Conservation (phyloP, 148 eudicot species). For the Rheum nobile region DNA sequence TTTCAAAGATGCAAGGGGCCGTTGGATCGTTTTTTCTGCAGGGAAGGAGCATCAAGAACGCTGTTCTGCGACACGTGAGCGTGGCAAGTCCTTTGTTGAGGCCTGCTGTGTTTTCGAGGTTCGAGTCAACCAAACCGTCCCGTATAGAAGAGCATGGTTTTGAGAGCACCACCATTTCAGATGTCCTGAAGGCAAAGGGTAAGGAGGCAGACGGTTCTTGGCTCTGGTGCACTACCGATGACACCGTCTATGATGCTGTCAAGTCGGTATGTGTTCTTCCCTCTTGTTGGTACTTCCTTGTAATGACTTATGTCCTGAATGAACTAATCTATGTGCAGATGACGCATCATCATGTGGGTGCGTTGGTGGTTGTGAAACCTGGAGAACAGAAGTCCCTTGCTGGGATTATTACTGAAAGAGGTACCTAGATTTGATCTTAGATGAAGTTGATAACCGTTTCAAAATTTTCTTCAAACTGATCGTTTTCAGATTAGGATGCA, state of each 20-base stretch:
- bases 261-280: constrained; percentile 53
- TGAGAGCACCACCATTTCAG: constrained; percentile 89
- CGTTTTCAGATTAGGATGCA: background rate
- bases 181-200: constrained; percentile 72
- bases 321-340: constrained; percentile 33
- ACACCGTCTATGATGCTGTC: constrained; percentile 92
- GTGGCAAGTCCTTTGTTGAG: constrained; percentile 45
- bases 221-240: constrained; percentile 97
- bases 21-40: constrained; percentile 42
- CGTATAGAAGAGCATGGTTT: constrained; percentile 88
- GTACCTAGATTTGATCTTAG: constrained; percentile 16
- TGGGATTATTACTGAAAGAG: constrained; percentile 98
- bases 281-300: background rate
- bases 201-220: constrained; percentile 94
- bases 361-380: constrained; percentile 90
- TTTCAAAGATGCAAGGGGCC: constrained; percentile 54
- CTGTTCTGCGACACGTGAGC: constrained; percentile 63
- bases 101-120: constrained; percentile 47
- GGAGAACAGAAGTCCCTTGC: constrained; percentile 75
- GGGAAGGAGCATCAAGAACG: constrained; percentile 49
- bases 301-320: background rate
- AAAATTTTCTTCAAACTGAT: background rate
- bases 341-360: constrained; percentile 98
- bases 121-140: constrained; percentile 55
- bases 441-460: background rate